Evolutionary conservation across 2,329 filamentous ascomycete species (phyloP).

Genomic region (Westerdykella sp.): DNA sequence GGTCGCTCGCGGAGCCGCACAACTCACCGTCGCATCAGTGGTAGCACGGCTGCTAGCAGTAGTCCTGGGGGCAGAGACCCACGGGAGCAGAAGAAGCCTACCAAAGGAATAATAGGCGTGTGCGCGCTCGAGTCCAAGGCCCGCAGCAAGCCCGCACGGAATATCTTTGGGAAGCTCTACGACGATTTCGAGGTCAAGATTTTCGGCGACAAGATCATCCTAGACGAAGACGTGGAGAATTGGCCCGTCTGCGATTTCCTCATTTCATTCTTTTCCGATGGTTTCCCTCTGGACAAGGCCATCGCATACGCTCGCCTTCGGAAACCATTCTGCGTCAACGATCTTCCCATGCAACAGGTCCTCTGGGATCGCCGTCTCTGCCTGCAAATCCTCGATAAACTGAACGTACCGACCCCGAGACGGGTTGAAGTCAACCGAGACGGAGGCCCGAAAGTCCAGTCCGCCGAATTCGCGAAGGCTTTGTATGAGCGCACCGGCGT

Average conservation of each 20-base stretch:
- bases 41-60: slow-evolving; percentile 74
- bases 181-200: slow-evolving; percentile 95
- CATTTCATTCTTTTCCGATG: slow-evolving; percentile 97
- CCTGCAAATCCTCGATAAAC: slow-evolving; percentile 77
- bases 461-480: slow-evolving; percentile 71
- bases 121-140: slow-evolving; percentile 95
- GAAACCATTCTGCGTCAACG: slow-evolving; percentile 96
- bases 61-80: slow-evolving; percentile 62
- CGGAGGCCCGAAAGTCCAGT: slow-evolving; percentile 75
- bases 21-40: slow-evolving; percentile 71
- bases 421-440: slow-evolving; percentile 89
- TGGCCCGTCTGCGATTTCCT: slow-evolving; percentile 96
- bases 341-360: slow-evolving; percentile 94
- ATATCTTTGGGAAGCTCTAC: slow-evolving; percentile 88
- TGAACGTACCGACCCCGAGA: slow-evolving; percentile 82
- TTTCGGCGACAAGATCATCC: slow-evolving; percentile 97
- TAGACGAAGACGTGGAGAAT: slow-evolving; percentile 93
- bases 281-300: slow-evolving; percentile 93
- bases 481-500: slow-evolving; percentile 77
- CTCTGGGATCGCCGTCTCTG: slow-evolving; percentile 93
- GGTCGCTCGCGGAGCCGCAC: slow-evolving; percentile 36
- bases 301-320: slow-evolving; percentile 90
- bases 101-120: slow-evolving; percentile 71
- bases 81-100: slow-evolving; percentile 46
- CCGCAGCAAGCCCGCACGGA: slow-evolving; percentile 91